Evolutionary conservation across 805 yeast species (phyloP).

Genomic region (Wickerhamomyces bovis): DNA sequence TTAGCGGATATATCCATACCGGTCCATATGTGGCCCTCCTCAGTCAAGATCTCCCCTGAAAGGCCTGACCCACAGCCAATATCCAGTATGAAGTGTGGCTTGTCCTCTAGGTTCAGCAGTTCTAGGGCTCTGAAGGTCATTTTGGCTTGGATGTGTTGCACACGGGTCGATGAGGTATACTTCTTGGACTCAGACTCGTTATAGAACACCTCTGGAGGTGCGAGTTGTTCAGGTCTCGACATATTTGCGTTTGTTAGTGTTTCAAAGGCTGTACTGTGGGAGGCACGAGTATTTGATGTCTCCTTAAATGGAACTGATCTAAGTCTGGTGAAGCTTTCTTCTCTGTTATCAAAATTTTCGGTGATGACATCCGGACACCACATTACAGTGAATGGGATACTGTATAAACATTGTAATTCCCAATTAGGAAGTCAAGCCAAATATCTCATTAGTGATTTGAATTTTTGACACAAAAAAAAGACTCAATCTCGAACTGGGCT

Average conservation of each 20-base stretch:
- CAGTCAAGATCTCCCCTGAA: slow-evolving; percentile 87
- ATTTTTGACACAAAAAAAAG: too few species aligned
- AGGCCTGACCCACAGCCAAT: slow-evolving; percentile 97
- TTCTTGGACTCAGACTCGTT: slow-evolving; percentile 85
- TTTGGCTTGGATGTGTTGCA: slow-evolving; percentile 95
- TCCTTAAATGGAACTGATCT: not conserved
- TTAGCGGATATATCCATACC: slow-evolving; percentile 96
- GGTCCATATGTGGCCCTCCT: slow-evolving; percentile 91
- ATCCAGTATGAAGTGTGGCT: slow-evolving; percentile 68
- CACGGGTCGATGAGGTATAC: slow-evolving; percentile 91
- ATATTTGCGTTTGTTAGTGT: slow-evolving; percentile 22
- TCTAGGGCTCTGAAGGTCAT: slow-evolving; percentile 95
- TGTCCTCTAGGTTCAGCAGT: slow-evolving; percentile 58
- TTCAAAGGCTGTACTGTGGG: too few species aligned
- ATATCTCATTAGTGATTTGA: too few species aligned
- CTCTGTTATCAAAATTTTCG: not conserved
- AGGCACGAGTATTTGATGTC: not conserved
- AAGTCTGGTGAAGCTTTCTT: not conserved
- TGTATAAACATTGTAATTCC: too few species aligned
- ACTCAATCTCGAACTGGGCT: too few species aligned
- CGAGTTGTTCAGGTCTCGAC: slow-evolving; percentile 95
- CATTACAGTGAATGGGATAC: too few species aligned
- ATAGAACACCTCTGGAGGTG: slow-evolving; percentile 95
- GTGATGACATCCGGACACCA: not conserved
- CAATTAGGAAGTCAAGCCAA: too few species aligned